Conservation (phyloP, 1,284 basidiomycete genomes). For the Cutaneotrichosporon cutaneum region DNA sequence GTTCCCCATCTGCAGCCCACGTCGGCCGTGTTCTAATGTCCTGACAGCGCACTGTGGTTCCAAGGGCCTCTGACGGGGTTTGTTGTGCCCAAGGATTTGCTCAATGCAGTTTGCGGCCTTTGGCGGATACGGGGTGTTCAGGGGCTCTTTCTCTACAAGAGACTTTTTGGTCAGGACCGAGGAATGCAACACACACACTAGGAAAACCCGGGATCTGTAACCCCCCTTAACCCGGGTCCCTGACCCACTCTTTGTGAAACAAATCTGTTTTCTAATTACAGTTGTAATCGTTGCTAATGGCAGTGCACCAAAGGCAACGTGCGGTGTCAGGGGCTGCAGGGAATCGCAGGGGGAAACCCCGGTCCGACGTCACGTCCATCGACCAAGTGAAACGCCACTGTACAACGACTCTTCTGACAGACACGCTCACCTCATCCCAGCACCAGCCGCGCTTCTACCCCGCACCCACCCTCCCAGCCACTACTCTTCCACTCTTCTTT, state of each 20-base stretch:
- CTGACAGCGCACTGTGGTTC: too few relatives aligned
- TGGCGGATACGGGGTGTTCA: neutral
- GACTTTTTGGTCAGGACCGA: too few relatives aligned
- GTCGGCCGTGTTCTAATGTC: neutral
- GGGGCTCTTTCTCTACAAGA: too few relatives aligned
- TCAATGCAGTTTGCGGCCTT: too few relatives aligned
- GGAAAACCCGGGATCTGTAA: neutral
- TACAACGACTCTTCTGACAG: too few relatives aligned
- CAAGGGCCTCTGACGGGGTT: too few relatives aligned
- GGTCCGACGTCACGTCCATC: neutral
- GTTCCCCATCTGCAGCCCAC: neutral
- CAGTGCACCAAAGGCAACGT: neutral
- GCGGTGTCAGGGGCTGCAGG: too few relatives aligned
- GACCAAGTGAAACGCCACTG: neutral
- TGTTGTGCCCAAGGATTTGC: too few relatives aligned
- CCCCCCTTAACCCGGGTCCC: neutral
- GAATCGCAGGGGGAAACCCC: neutral
- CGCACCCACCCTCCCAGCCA: neutral
- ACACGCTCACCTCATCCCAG: neutral
- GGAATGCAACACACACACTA: neutral
- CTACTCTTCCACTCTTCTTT: neutral
- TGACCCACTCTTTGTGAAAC: neutral
- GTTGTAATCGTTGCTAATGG: neutral
- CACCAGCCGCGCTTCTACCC: too few relatives aligned
- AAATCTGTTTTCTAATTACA: neutral